Conservation (phyloP, 2,329 filamentous ascomycete species). For the Hymenoscyphus scutula region DNA sequence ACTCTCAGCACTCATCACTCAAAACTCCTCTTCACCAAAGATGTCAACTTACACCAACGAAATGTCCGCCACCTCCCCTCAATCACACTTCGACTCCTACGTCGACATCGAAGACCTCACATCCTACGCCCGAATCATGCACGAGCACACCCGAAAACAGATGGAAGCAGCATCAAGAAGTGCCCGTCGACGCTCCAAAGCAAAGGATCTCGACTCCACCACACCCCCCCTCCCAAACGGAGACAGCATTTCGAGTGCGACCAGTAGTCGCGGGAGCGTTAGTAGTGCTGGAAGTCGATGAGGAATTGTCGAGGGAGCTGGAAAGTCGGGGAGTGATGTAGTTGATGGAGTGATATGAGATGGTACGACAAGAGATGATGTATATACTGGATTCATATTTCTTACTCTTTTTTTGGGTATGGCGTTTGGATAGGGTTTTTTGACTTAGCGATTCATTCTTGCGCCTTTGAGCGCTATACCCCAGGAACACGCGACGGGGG, state of each 20-base stretch:
- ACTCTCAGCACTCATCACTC: background rate
- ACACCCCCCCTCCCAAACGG: background rate
- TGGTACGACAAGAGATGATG: no score
- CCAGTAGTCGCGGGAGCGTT: background rate
- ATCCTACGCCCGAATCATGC: constrained; percentile 59
- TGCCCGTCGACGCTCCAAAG: constrained; percentile 33
- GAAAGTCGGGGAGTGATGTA: background rate
- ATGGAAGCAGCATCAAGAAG: constrained; percentile 57
- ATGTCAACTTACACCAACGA: constrained; percentile 2
- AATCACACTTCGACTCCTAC: background rate
- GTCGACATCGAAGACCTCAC: constrained; percentile 22
- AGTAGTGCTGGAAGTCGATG: constrained; percentile 7
- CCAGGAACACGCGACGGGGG: no score
- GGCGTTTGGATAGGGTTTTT: no score
- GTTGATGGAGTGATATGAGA: no score
- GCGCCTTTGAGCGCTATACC: no score
- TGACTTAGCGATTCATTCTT: no score
- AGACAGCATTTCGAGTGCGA: background rate
- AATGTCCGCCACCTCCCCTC: constrained; percentile 2
- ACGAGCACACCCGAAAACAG: constrained; percentile 62
- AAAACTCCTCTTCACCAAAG: background rate
- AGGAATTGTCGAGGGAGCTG: no score
- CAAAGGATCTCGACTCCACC: background rate
- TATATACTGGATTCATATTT: no score
- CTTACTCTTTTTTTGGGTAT: no score